Conservation (phyloP, 257 asterid species). For the Plantago major region DNA sequence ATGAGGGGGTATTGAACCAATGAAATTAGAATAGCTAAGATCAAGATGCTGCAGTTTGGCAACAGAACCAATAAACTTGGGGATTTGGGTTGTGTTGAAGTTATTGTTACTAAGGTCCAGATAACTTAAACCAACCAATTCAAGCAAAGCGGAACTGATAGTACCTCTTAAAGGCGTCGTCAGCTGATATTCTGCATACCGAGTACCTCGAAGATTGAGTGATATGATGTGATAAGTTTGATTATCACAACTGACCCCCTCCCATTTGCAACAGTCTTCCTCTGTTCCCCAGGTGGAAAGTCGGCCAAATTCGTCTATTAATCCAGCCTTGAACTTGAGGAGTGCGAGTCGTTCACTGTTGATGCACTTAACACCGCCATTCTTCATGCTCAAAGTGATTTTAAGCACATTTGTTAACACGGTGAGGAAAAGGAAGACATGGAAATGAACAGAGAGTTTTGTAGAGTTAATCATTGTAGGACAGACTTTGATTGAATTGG, state of each 20-base stretch:
- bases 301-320: constrained; percentile 6
- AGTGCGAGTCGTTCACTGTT: constrained; percentile 7
- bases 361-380: not conserved
- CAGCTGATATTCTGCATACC: not conserved
- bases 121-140: constrained; percentile 14
- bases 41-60: constrained; percentile 18
- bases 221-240: constrained; percentile 5
- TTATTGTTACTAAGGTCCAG: constrained; percentile 23
- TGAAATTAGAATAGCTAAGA: constrained; percentile 9
- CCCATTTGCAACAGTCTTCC: constrained; percentile 12
- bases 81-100: constrained; percentile 13
- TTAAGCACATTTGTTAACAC: not conserved
- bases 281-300: constrained; percentile 14
- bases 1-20: constrained; percentile 16
- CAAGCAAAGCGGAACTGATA: constrained; percentile 12
- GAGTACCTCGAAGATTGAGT: constrained; percentile 8
- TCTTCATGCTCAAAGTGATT: not conserved
- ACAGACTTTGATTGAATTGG: no score
- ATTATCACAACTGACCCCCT: constrained; percentile 7
- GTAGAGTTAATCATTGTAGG: not conserved
- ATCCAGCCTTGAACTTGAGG: constrained; percentile 4
- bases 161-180: not conserved
- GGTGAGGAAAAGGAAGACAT: not conserved
- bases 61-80: constrained; percentile 20
- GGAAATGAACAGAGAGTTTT: not conserved